Base-by-base conservation (phyloP, 495 filamentous ascomycete species). In the Penicillium bialowiezense region DNA sequence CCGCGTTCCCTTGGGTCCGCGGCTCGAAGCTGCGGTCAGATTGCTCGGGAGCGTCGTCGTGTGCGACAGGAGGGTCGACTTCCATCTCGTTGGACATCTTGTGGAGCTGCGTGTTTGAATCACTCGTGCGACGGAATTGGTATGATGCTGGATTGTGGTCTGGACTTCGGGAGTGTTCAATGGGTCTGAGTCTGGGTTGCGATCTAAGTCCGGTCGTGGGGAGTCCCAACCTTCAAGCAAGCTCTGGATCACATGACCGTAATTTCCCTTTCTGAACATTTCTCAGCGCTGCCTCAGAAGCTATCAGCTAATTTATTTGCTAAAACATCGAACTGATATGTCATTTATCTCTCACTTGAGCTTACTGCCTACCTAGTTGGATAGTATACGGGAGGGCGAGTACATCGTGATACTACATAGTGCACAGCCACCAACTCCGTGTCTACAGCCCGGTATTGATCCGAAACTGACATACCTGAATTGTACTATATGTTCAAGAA, bases 81-180 rank as follows among this genome's bases (percentile, higher is more conserved):
- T 95, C 89, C 90, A 93, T 95, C 69, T 90, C 85, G 38, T 70
- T 78, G 52, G 84, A 82, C 83, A 88, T 88, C 52, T 48, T 74
- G 63, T 42, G 31, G 17, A 19, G 7, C 3, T 32, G 6, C 19
- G 18, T 10, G 13, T 3, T 15, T 26, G n/a, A 0, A 3, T n/a
- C 5, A 9, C 13, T 10, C 3, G 13, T 40, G 35, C 26, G 12
- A 29, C 7, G n/a, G 26, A 21, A 7, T 26, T 44, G 44, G 29
- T 53, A 34, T 15, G 15, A 23, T 36, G 28, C 20, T 20, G 33
- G 33, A 29, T 20, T 28, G 34, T 36, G 45, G 32, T 24, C 23
- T 54, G 48, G 26, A 41, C 8, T 35, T 14, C 13, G n/a, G 14
- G 23, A 42, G 14, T 14, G 13, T 28, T 46, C 50, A 45, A 52